Base-by-base conservation (phyloP, 1,284 basidiomycete species). In the Heterobasidion parviporum region DNA sequence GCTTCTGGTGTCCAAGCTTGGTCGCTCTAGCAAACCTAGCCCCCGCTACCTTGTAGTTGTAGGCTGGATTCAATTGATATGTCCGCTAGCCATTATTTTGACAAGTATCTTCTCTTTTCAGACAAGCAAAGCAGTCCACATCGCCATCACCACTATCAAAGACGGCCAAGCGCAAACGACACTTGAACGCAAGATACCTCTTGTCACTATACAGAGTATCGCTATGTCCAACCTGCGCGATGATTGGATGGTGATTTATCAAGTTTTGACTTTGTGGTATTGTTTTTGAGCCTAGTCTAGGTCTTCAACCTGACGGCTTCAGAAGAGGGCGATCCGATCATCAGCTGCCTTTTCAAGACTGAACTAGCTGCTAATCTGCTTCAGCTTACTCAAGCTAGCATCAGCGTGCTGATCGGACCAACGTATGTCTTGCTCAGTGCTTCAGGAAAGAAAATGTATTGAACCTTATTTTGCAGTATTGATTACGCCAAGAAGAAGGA, bases 401-500 rank as follows among this genome's bases (percentile, higher is more conserved):
- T 94, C 58, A 85, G 75, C 57, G 75, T 99, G 38, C 71, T 82
- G 49, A 83, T 96, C 62, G 83, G 80, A 0, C 87, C 92, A 20
- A 81, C 78, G 91, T 95, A 67, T 64, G 90, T 74, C 8, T 38
- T 32, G 18, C 44, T 58, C n/a, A 10, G n/a, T 41, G 38, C 12
- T n/a, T n/a, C 8, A 7, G 12, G 38, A 41, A 38, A 50, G 18
- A n/a, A 8, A 35, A 44, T 54, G 53, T 57, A 6, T 26, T 6
- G 4, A 26, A 26, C 26, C 53, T 26, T 54, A 52, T 56, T 53
- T 59, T 54, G 18, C 58, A 95, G 92, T 2, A 74, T 97, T 59
- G 83, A 90, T 52, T 99, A 97, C 68, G 79, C 81, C 45, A 99
- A 99, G 80, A 99, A 98, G 81, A 98, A 94, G 73, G 95, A 96